phyloP scores from a whole-genome alignment of 1,139 yeast genomes.

The Geotrichum candidum region DNA sequence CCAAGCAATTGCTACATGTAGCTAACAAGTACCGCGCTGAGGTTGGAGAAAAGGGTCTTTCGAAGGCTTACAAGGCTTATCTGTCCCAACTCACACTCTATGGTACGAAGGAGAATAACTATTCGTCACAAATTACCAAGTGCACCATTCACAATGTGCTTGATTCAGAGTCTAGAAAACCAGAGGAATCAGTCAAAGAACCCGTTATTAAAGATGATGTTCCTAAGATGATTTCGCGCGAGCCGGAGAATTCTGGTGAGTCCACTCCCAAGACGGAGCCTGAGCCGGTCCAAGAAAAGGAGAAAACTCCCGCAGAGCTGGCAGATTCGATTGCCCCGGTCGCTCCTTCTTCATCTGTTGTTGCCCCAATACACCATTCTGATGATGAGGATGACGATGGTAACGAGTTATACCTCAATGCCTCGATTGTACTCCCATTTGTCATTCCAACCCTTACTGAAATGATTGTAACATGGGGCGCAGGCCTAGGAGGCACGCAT shows the following conservation, averaged over 20 bases:
- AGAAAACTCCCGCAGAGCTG: slow-evolving; percentile 14
- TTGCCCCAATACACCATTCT: slow-evolving; percentile 2
- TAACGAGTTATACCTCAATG: slow-evolving; percentile 32
- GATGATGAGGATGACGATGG: slow-evolving; percentile 22
- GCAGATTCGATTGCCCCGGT: slow-evolving; percentile 15
- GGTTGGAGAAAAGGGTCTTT: slow-evolving; percentile 55
- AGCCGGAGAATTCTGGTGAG: not conserved
- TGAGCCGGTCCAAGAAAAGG: slow-evolving; percentile 15
- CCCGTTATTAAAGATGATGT: slow-evolving; percentile 4
- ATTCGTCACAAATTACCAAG: slow-evolving; percentile 20
- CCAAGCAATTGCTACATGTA: slow-evolving; percentile 63
- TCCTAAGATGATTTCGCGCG: slow-evolving; percentile 9
- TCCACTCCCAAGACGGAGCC: not conserved
- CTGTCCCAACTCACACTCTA: slow-evolving; percentile 32
- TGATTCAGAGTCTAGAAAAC: slow-evolving; percentile 5
- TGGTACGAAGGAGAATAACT: slow-evolving; percentile 25
- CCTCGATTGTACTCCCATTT: slow-evolving; percentile 34
- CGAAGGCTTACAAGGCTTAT: slow-evolving; percentile 35
- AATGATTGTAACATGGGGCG: slow-evolving; percentile 40
- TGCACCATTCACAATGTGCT: slow-evolving; percentile 15
- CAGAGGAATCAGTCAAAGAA: slow-evolving; percentile 16
- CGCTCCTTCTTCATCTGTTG: slow-evolving; percentile 15
- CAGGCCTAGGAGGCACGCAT: slow-evolving; percentile 38
- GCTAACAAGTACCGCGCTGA: slow-evolving; percentile 79
- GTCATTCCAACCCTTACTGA: slow-evolving; percentile 38